Percentiles rank a stretch among this genome's conserved stretches.
These are phyloP conservation scores for Exophiala dermatitidis DNA, from an alignment of 2,329 filamentous ascomycete genomes.

Conservation along the genomic window DNA sequence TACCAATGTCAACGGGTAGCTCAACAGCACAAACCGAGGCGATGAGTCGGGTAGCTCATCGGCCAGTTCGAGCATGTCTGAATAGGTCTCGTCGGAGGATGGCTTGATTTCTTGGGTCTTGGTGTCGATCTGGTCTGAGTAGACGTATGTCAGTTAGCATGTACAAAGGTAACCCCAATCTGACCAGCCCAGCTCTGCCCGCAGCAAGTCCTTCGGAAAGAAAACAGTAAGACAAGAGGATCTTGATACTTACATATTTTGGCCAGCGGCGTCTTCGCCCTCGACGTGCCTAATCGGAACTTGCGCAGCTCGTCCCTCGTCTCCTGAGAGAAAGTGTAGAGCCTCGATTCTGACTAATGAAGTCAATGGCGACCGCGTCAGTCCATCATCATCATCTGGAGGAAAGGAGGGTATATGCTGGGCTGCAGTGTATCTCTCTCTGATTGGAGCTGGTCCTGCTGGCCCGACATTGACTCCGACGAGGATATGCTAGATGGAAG, in stretches of 20 bases:
- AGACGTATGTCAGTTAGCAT: neutral
- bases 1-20: constrained; percentile 83
- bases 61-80: constrained; percentile 67
- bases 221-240: neutral
- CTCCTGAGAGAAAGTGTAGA: constrained; percentile 88
- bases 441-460: no score
- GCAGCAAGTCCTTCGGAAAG: no score
- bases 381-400: no score
- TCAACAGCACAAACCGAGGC: constrained; percentile 81
- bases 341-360: constrained; percentile 66
- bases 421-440: no score
- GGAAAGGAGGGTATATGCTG: no score
- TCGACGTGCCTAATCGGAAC: constrained; percentile 84
- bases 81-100: constrained; percentile 74
- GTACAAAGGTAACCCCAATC: no score
- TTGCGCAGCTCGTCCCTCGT: constrained; percentile 87
- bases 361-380: neutral
- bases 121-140: constrained; percentile 69
- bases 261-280: constrained; percentile 78
- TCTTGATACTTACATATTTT: constrained; percentile 73
- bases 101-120: constrained; percentile 82
- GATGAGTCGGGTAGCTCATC: constrained; percentile 91
- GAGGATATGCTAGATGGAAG: no score
- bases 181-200: no score
- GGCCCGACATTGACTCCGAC: no score